These are phyloP conservation scores for Paraleonurus japonicus DNA, from an alignment of 257 asterid species.

Conservation along the genomic window DNA sequence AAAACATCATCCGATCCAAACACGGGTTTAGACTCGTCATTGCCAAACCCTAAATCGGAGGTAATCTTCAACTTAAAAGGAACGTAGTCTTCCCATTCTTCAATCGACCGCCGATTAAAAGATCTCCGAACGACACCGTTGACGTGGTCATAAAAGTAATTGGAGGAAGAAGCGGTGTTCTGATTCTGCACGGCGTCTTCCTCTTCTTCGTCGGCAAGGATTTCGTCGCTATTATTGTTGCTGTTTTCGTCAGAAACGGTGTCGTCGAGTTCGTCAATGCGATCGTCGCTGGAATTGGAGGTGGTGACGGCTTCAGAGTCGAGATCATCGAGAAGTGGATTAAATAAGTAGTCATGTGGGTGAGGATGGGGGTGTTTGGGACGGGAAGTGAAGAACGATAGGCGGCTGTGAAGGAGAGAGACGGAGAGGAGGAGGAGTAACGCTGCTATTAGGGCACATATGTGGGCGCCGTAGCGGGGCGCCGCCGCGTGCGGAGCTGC, in stretches of 20 bases:
- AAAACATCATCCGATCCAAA: constrained; percentile 84
- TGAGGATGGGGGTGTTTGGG: constrained; percentile 47
- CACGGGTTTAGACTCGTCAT: constrained; percentile 37
- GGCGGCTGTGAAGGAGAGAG: constrained; percentile 78
- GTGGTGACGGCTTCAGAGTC: constrained; percentile 52
- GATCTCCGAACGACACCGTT: constrained; percentile 74
- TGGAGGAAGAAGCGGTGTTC: constrained; percentile 41
- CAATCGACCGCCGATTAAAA: constrained; percentile 66
- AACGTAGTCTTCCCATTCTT: constrained; percentile 93
- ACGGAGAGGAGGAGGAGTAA: constrained; percentile 82
- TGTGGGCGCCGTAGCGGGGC: constrained; percentile 69
- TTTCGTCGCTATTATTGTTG: constrained; percentile 42
- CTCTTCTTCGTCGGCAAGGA: constrained; percentile 51
- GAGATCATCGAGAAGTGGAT: constrained; percentile 74
- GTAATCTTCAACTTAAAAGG: constrained; percentile 56
- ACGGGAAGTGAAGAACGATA: constrained; percentile 63
- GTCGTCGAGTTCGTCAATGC: constrained; percentile 89
- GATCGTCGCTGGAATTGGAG: constrained; percentile 64
- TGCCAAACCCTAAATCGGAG: constrained; percentile 58
- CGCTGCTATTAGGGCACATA: constrained; percentile 69
- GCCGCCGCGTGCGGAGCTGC: constrained; percentile 77
- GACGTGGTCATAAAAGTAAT: constrained; percentile 61
- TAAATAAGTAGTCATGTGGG: constrained; percentile 46
- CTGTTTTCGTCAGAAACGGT: constrained; percentile 38
- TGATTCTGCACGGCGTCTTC: constrained; percentile 49